Evolutionary conservation across 441 rosid species (phyloP).

Genomic region (Raphanus hybrid): DNA sequence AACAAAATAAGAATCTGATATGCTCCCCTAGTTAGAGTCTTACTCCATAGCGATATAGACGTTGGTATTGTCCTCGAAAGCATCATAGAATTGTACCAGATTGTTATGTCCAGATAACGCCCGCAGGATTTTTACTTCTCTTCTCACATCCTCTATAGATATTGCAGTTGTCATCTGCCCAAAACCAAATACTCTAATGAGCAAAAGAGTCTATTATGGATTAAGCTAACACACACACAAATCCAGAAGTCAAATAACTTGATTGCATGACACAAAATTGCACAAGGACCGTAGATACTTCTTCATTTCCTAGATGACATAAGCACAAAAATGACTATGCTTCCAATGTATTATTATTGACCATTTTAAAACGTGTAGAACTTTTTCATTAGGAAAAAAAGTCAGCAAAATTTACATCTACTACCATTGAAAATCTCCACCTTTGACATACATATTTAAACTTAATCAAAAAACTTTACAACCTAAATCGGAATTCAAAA

Average conservation of each 20-base stretch:
- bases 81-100: conserved; percentile 69
- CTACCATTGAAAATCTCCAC: conserved; percentile 39
- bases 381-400: conserved; percentile 1
- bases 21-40: conserved; percentile 19
- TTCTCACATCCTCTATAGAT: conserved; percentile 78
- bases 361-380: conserved; percentile 25
- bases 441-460: conserved; percentile 29
- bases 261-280: neutral
- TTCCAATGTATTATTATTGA: conserved; percentile 20
- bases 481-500: conserved; percentile 2
- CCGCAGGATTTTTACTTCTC: conserved; percentile 77
- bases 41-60: conserved; percentile 81
- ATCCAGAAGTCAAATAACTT: neutral
- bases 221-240: conserved; percentile 4
- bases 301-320: conserved; percentile 22
- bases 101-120: conserved; percentile 72
- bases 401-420: conserved; percentile 24
- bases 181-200: conserved; percentile 25
- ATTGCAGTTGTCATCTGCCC: conserved; percentile 78
- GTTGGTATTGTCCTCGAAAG: conserved; percentile 71
- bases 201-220: conserved; percentile 21
- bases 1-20: no score
- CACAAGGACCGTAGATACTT: neutral
- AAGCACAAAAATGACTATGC: conserved; percentile 18
- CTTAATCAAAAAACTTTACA: neutral